Evolutionary conservation across 2,329 filamentous ascomycete genomes (phyloP), one percentile per base, ranked within the genome.

Genomic region (Fusarium avenaceum): DNA sequence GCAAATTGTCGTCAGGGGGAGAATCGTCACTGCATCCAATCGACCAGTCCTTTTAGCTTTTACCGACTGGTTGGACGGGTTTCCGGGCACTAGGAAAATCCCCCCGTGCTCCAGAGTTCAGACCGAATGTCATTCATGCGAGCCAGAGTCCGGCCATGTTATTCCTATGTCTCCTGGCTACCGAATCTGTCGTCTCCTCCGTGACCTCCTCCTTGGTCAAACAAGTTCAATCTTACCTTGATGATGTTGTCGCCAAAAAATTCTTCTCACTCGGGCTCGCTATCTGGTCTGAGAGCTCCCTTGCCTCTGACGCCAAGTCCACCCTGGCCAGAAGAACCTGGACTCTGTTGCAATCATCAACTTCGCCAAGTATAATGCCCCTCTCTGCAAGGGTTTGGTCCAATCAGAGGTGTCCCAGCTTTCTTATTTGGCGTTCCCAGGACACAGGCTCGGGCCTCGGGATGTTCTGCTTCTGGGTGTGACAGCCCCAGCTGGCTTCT

Each of bases 391-490:
- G 38, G 24, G 49, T 8, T 8, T 17, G 7, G 17, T 33, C 75
- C 74, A 77, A 76, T 76, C 67, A 76, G 4, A 48, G 24, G 30
- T 46, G 73, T 76, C 74, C 72, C 75, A 67, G 69, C 62, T 63
- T 63, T 61, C 48, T 67, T 69, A 50, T 43, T 66, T 73, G 68
- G 70, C 64, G 66, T 74, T 69, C 70, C 75, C 71, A 73, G 66
- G 57, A 74, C 74, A 58, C 60, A 65, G 75, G 66, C 68, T 75
- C 73, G 74, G 74, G 72, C 72, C 70, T 73, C 71, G 69, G 72
- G 67, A 74, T 74, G 72, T 74, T 66, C 72, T 74, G 72, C 72
- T 73, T 74, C 68, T 70, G 62, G 58, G 46, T 67, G 62, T 62
- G 57, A 69, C 71, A 59, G 46, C 61, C 67, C 65, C 71, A 62